A percentile compares a stretch with the other conserved stretches of the same genome.
phyloP scores from a whole-genome alignment of 352 stramenopile genomes.

The Globisporangium barbulae region DNA sequence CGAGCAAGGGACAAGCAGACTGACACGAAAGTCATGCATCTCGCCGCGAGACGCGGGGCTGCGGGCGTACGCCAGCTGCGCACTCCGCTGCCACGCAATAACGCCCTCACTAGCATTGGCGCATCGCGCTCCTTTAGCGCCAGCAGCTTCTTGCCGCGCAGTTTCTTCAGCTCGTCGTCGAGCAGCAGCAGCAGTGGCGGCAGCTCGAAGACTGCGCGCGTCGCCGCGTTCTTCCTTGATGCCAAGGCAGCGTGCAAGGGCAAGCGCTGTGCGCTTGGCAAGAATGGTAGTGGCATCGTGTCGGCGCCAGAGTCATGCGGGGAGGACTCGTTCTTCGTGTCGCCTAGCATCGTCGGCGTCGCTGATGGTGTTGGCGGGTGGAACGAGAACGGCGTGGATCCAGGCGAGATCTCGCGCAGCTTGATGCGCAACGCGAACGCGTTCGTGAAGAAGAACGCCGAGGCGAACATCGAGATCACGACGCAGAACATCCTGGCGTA shows the following conservation, averaged over 20 bases:
- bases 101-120: constrained; percentile 13
- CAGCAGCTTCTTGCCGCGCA: constrained; percentile 14
- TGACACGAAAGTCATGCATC: constrained; percentile 22
- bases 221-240: constrained; percentile 63
- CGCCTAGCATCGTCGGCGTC: constrained; percentile 57
- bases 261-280: constrained; percentile 57
- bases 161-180: constrained; percentile 13
- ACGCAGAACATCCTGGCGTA: constrained; percentile 53
- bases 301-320: constrained; percentile 51
- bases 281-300: constrained; percentile 43
- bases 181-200: constrained; percentile 20
- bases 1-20: background rate
- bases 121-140: constrained; percentile 18
- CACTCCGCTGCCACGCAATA: constrained; percentile 11
- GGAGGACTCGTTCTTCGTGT: constrained; percentile 78
- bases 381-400: constrained; percentile 82
- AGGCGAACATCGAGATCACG: constrained; percentile 27
- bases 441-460: constrained; percentile 40
- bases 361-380: constrained; percentile 74
- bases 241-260: constrained; percentile 67
- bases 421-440: constrained; percentile 63
- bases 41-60: constrained; percentile 17
- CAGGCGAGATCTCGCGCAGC: constrained; percentile 69
- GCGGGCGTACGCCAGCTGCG: constrained; percentile 23
- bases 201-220: constrained; percentile 17